Base-by-base conservation (phyloP, 1,139 yeast genomes). In the Lodderomyces oxycetoniae region DNA sequence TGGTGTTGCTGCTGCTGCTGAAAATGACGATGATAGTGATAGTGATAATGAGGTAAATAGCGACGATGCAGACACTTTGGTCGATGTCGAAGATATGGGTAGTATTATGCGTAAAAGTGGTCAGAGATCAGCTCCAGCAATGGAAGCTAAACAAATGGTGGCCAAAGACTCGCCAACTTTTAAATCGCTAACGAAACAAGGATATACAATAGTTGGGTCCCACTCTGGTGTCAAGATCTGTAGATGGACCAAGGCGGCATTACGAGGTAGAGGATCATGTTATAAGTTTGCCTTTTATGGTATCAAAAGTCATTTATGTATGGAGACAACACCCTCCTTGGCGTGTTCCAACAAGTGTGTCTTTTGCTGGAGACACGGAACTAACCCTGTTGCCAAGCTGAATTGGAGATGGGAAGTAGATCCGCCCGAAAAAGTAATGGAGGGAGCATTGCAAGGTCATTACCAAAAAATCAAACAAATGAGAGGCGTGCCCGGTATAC, bases 351-450 rank as follows among this genome's bases (percentile, higher is more conserved):
- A 88, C 54, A 88, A 88, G 57, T 88, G 97, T 69, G 96, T 88
- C 3, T 88, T 88, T 53, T 88, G 97, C 61, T 88, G 97, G 97
- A 74, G 97, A 54, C 96, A 89, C 53, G 96, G 96, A 32, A 88
- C 96, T 3, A 89, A 88, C 50, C 97, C 97, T 0, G 96, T 89
- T 1, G 96, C 96, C 17, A 88, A 94, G 30, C 82, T 82, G 48
- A 68, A 67, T 43, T 88, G 96, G 96, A 71, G 96, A 52, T 88
- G 96, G 96, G 91, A 86, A 50, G 83, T 87, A 17, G 96, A 88
- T 57, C 79, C 83, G 15, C 96, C 96, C 0, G 91, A 85, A 48
- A 79, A 69, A 41, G 86, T 88, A 34, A 57, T 88, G 43, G 77
- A 82, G 35, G 96, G 96, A 22, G 96, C 96, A 1, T 61, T 88